These are phyloP conservation scores for Alternaria sp. DNA, from an alignment of 2,329 filamentous ascomycete genomes.

Conservation along the genomic window DNA sequence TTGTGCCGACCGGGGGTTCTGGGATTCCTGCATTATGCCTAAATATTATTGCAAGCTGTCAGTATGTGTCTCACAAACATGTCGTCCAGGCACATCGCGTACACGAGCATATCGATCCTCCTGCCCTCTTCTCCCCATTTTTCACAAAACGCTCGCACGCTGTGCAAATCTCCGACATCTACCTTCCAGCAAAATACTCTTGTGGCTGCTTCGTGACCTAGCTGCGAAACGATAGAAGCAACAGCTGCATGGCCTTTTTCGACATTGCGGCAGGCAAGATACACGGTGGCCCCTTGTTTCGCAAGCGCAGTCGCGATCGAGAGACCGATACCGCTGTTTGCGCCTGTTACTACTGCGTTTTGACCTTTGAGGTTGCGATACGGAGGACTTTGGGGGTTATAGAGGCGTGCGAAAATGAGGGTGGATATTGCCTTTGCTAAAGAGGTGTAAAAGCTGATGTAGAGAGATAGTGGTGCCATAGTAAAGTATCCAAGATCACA, in stretches of 20 bases:
- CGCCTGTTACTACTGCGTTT: constrained; percentile 60
- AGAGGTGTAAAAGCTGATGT: constrained; percentile 17
- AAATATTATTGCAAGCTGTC: neutral
- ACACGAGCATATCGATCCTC: constrained; percentile 23
- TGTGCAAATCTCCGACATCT: constrained; percentile 19
- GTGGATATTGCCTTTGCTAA: constrained; percentile 8
- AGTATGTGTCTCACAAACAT: neutral
- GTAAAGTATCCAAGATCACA: neutral
- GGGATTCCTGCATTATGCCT: constrained; percentile 29
- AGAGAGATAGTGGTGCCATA: constrained; percentile 10
- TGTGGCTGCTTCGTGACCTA: neutral
- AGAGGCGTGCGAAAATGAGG: constrained; percentile 21
- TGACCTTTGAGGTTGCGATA: constrained; percentile 49
- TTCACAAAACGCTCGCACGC: constrained; percentile 22
- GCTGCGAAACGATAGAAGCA: constrained; percentile 8
- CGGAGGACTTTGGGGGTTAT: constrained; percentile 15
- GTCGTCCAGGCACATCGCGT: neutral
- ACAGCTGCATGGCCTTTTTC: constrained; percentile 20
- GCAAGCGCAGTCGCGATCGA: constrained; percentile 23
- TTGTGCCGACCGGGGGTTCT: neutral
- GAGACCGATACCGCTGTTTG: constrained; percentile 60
- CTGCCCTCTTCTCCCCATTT: constrained; percentile 11
- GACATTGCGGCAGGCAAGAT: constrained; percentile 25
- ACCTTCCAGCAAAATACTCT: constrained; percentile 18
- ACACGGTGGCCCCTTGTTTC: constrained; percentile 23